phyloP scores from a whole-genome alignment of 2,329 filamentous ascomycete genomes.

The Fusarium torulosum region DNA sequence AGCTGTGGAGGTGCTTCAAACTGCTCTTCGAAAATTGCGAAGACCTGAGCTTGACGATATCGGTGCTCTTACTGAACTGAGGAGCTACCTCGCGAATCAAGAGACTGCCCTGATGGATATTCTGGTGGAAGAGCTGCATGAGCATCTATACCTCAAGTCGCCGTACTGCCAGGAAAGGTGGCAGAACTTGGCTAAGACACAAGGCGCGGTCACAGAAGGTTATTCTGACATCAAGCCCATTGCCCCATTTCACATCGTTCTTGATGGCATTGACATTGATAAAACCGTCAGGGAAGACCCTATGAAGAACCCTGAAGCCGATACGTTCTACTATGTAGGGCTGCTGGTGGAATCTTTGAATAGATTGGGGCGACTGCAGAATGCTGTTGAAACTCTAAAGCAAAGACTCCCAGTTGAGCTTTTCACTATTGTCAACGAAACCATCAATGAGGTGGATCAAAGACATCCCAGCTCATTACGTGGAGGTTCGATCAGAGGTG shows the following conservation, averaged over 20 bases:
- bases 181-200: conserved; percentile 82
- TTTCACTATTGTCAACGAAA: conserved; percentile 93
- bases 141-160: conserved; percentile 96
- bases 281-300: conserved; percentile 82
- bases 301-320: conserved; percentile 91
- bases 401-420: conserved; percentile 93
- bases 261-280: conserved; percentile 72
- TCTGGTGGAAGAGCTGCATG: conserved; percentile 95
- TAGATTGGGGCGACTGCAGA: conserved; percentile 86
- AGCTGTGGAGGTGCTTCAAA: conserved; percentile 92
- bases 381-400: conserved; percentile 89
- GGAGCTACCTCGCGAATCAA: conserved; percentile 91
- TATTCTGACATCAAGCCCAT: conserved; percentile 61
- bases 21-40: conserved; percentile 83
- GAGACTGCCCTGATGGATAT: conserved; percentile 94
- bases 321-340: conserved; percentile 94
- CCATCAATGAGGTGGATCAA: conserved; percentile 92
- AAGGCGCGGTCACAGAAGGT: conserved; percentile 65
- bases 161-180: conserved; percentile 97
- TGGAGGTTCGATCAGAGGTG: conserved; percentile 64
- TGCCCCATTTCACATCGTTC: conserved; percentile 68
- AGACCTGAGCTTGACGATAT: conserved; percentile 93
- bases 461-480: conserved; percentile 87
- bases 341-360: conserved; percentile 90
- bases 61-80: conserved; percentile 86